Evolutionary conservation across 2,329 filamentous ascomycete species (phyloP).

Genomic region (Parafenestella ontariensis): DNA sequence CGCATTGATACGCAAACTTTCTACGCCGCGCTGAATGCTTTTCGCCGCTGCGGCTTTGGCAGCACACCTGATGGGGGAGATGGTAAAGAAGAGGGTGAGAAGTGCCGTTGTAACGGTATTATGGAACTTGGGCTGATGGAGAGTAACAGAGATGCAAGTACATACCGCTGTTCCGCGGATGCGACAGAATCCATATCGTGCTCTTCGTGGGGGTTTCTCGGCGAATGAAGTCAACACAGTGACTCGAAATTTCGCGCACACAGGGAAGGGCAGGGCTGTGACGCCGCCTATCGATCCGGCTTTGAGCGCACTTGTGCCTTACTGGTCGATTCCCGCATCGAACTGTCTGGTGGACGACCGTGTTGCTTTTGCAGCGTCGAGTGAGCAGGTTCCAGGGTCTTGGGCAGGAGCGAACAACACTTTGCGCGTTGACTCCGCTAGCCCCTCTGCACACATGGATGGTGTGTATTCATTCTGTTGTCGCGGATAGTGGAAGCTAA

Average conservation of each 20-base stretch:
- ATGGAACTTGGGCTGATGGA: not conserved
- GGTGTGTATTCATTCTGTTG: not conserved
- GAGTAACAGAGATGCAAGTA: not conserved
- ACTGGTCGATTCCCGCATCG: not conserved
- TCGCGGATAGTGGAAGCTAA: no score
- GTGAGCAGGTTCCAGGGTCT: not conserved
- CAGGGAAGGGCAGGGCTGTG: not conserved
- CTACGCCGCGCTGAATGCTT: not conserved
- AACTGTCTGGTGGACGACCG: not conserved
- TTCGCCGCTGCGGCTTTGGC: not conserved
- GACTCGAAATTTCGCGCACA: not conserved
- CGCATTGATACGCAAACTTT: not conserved
- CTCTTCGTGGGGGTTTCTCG: not conserved
- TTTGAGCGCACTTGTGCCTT: not conserved
- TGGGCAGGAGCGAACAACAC: not conserved
- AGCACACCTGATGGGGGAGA: not conserved
- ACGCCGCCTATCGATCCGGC: not conserved
- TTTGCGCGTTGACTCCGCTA: not conserved
- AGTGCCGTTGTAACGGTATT: not conserved
- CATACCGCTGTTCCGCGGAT: not conserved
- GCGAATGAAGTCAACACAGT: not conserved
- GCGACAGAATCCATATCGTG: not conserved
- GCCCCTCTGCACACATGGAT: not conserved
- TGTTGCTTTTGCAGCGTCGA: not conserved
- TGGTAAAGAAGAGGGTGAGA: not conserved